phyloP scores from a whole-genome alignment of 1,139 yeast species.

The Protomyces inundatus region DNA sequence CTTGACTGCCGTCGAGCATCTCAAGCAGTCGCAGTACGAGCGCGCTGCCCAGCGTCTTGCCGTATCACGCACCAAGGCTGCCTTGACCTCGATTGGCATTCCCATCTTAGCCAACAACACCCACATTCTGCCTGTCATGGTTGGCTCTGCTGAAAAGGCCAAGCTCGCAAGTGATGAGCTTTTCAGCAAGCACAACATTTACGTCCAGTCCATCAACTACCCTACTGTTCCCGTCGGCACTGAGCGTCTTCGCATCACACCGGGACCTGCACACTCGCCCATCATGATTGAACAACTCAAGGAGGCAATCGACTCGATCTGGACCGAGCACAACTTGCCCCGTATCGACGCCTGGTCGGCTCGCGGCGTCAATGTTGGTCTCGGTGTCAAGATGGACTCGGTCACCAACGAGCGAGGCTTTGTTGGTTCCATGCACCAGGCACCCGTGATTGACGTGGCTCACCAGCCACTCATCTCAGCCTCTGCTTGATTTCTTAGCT shows the following conservation, averaged over 20 bases:
- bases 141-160: slow-evolving; percentile 91
- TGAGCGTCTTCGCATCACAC: slow-evolving; percentile 92
- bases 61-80: slow-evolving; percentile 76
- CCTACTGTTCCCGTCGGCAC: slow-evolving; percentile 96
- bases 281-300: slow-evolving; percentile 71
- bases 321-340: slow-evolving; percentile 65
- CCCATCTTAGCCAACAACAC: slow-evolving; percentile 98
- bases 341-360: slow-evolving; percentile 73
- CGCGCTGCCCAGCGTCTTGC: slow-evolving; percentile 80
- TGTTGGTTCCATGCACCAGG: slow-evolving; percentile 10
- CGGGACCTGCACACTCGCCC: slow-evolving; percentile 91
- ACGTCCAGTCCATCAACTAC: slow-evolving; percentile 96
- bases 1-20: slow-evolving; percentile 76
- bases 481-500: not conserved
- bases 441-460: slow-evolving; percentile 15
- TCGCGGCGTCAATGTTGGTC: slow-evolving; percentile 84
- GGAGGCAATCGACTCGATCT: slow-evolving; percentile 73
- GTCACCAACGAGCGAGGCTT: slow-evolving; percentile 21
- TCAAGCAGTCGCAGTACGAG: slow-evolving; percentile 68
- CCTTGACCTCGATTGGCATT: slow-evolving; percentile 64
- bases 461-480: slow-evolving; percentile 24
- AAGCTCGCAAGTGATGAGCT: slow-evolving; percentile 85
- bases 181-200: slow-evolving; percentile 75
- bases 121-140: slow-evolving; percentile 89
- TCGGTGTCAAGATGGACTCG: slow-evolving; percentile 49